Percentiles rank a stretch among this genome's conserved stretches.
Evolutionary conservation across 352 stramenopile genomes (phyloP).

Genomic region (Phytophthora kernoviae): DNA sequence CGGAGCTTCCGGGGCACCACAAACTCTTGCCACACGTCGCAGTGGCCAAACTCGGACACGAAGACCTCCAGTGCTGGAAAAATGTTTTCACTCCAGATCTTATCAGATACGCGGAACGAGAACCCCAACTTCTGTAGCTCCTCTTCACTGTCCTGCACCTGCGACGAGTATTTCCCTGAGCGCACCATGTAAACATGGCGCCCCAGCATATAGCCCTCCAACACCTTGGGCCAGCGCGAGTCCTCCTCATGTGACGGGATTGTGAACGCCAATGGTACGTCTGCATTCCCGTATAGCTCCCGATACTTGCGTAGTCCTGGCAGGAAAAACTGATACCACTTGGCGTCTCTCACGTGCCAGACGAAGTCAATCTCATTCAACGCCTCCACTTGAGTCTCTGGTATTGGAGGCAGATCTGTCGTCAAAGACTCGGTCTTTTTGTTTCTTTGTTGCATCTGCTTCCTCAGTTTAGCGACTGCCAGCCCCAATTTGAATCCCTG

Average conservation of each 20-base stretch:
- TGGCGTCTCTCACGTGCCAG: constrained; percentile 85
- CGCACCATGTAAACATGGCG: constrained; percentile 75
- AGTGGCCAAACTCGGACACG: constrained; percentile 84
- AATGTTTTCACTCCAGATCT: constrained; percentile 66
- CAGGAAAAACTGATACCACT: constrained; percentile 74
- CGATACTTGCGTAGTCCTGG: constrained; percentile 61
- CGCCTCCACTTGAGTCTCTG: constrained; percentile 63
- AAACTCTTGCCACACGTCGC: constrained; percentile 93
- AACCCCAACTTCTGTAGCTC: constrained; percentile 68
- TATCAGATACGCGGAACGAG: constrained; percentile 62
- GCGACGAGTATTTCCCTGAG: constrained; percentile 56
- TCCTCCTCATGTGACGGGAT: constrained; percentile 45
- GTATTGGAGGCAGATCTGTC: constrained; percentile 35
- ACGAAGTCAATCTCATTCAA: constrained; percentile 93
- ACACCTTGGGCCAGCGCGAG: constrained; percentile 46
- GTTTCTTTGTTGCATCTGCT: constrained; percentile 37
- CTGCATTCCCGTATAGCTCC: constrained; percentile 56
- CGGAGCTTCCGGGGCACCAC: constrained; percentile 71
- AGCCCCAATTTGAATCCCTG: constrained; percentile 87
- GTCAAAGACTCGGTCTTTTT: not conserved
- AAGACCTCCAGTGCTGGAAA: constrained; percentile 86
- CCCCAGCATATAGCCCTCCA: constrained; percentile 66
- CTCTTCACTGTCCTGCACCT: constrained; percentile 37
- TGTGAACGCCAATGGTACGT: constrained; percentile 68
- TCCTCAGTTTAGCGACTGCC: constrained; percentile 88